Conservation (phyloP, 345 rosid species). For the Eucalyptus melliodora region DNA sequence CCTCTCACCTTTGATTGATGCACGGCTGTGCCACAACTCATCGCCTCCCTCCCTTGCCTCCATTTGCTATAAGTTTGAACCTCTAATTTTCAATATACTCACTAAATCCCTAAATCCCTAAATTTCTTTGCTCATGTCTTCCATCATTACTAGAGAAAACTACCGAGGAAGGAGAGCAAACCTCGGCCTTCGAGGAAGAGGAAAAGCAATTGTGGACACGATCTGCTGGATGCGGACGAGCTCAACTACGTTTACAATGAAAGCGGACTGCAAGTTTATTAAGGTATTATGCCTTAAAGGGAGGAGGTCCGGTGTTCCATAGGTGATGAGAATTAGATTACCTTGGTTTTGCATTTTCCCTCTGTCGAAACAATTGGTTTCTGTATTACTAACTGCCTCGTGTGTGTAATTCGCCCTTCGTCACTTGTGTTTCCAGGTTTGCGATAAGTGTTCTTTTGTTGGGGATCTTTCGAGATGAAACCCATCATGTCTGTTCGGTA, state of each 20-base stretch:
- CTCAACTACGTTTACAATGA: slow-evolving; percentile 59
- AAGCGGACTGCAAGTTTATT: slow-evolving; percentile 43
- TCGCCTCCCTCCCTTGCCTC: too few species aligned
- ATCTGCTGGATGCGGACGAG: slow-evolving; percentile 59
- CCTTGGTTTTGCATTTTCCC: neutral
- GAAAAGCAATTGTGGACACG: slow-evolving; percentile 18
- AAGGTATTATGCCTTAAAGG: slow-evolving; percentile 22
- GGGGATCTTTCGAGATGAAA: neutral
- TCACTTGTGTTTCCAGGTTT: slow-evolving; percentile 31
- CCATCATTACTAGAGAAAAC: too few species aligned
- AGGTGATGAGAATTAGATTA: neutral
- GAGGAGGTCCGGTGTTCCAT: neutral
- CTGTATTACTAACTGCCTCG: neutral
- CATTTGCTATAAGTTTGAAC: too few species aligned
- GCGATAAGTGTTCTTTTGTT: slow-evolving; percentile 21
- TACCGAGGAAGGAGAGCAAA: too few species aligned
- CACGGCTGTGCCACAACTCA: too few species aligned
- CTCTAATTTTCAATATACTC: too few species aligned
- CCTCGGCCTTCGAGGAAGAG: too few species aligned
- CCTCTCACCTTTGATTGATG: too few species aligned
- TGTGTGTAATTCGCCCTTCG: neutral
- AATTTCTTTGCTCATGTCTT: too few species aligned
- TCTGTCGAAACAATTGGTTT: neutral
- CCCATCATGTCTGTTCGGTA: neutral
- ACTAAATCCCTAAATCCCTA: too few species aligned